Percentiles rank a stretch among this genome's conserved stretches.
Evolutionary conservation across 352 stramenopile species (phyloP).

Genomic region (Globisporangium yorkense): DNA sequence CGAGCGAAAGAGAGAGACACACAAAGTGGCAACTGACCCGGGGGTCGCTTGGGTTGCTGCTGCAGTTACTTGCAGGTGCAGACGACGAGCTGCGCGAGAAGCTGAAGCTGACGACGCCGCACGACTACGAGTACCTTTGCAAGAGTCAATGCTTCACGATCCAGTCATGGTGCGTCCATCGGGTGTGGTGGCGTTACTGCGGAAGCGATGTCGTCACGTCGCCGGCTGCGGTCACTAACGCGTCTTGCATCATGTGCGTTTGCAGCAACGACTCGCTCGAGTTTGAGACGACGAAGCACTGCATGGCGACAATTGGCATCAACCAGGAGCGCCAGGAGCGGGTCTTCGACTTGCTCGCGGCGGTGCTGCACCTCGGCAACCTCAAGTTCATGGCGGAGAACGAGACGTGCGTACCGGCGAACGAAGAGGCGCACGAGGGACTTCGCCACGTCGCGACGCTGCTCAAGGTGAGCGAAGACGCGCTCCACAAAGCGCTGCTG

Average conservation of each 20-base stretch:
- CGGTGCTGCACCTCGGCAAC: slow-evolving; percentile 86
- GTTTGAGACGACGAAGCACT: slow-evolving; percentile 78
- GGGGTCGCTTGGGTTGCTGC: not conserved
- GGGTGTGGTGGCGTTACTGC: not conserved
- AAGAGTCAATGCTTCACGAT: slow-evolving; percentile 86
- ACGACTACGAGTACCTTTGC: slow-evolving; percentile 85
- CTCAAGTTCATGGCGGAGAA: slow-evolving; percentile 82
- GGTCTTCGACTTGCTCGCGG: slow-evolving; percentile 84
- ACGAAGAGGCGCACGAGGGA: slow-evolving; percentile 33
- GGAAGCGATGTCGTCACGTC: not conserved
- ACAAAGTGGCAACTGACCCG: too few species aligned
- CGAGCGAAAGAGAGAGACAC: not conserved
- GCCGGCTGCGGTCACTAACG: not conserved
- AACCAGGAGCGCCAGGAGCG: slow-evolving; percentile 66
- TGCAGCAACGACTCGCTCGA: slow-evolving; percentile 61
- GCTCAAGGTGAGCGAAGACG: slow-evolving; percentile 71
- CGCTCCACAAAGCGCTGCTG: slow-evolving; percentile 65
- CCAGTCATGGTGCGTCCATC: slow-evolving; percentile 37
- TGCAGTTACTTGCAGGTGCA: slow-evolving; percentile 67
- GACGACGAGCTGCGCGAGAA: slow-evolving; percentile 60
- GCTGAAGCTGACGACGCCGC: slow-evolving; percentile 61
- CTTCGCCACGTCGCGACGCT: slow-evolving; percentile 68
- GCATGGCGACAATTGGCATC: slow-evolving; percentile 88
- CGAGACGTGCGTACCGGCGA: slow-evolving; percentile 59
- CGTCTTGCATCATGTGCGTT: too few species aligned